Evolutionary conservation across 495 filamentous ascomycete species (phyloP).

Genomic region (Aspergillus steynii): DNA sequence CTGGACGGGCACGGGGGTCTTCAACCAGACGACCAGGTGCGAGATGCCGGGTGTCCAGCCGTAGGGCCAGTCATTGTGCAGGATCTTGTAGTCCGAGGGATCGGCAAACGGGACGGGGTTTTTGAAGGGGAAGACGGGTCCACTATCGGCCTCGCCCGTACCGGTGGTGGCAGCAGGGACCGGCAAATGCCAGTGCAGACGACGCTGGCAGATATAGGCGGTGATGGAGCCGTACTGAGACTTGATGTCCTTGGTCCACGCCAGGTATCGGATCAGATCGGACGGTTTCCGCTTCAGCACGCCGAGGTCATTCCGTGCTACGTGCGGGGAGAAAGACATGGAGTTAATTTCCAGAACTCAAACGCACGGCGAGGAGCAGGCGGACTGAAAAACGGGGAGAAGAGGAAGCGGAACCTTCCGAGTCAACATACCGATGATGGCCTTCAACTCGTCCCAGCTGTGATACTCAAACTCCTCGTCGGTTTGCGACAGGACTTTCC

Average conservation of each 20-base stretch:
- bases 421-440: slow-evolving; percentile 58
- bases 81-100: slow-evolving; percentile 69
- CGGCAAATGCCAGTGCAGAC: slow-evolving; percentile 67
- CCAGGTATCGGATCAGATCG: slow-evolving; percentile 79
- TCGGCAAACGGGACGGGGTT: slow-evolving; percentile 65
- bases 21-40: slow-evolving; percentile 62
- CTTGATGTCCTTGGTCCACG: slow-evolving; percentile 72
- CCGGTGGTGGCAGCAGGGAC: slow-evolving; percentile 12
- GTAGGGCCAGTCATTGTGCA: slow-evolving; percentile 93
- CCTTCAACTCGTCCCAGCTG: slow-evolving; percentile 66
- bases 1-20: slow-evolving; percentile 52
- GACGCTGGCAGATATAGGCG: slow-evolving; percentile 70
- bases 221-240: slow-evolving; percentile 73
- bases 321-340: slow-evolving; percentile 4
- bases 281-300: slow-evolving; percentile 80
- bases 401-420: slow-evolving; percentile 6
- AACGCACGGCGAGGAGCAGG: background rate
- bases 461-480: slow-evolving; percentile 70
- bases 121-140: slow-evolving; percentile 32
- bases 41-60: slow-evolving; percentile 66
- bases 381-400: slow-evolving; percentile 17
- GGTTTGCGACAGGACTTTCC: slow-evolving; percentile 62
- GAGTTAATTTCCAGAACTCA: background rate
- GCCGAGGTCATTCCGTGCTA: slow-evolving; percentile 70
- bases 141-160: slow-evolving; percentile 20